phyloP scores from a whole-genome alignment of 176 grass and related monocot species.

The Juncus effusus region DNA sequence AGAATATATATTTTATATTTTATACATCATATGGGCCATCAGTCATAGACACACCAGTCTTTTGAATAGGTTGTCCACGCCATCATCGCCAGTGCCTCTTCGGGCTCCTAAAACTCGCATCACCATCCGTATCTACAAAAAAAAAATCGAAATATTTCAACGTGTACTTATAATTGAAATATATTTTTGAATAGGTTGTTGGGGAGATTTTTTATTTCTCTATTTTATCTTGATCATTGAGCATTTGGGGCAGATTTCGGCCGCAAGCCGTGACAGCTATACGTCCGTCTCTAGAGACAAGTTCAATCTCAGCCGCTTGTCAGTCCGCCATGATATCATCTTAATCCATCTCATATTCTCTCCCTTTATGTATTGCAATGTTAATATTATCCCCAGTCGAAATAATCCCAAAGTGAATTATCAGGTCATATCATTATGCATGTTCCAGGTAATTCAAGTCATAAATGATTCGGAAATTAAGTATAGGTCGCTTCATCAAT shows the following conservation, averaged over 20 bases:
- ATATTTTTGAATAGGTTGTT: background rate
- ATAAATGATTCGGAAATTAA: no score
- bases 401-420: no score
- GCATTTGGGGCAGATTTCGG: slow-evolving; percentile 88
- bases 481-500: no score
- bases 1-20: slow-evolving; percentile 7
- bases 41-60: no score
- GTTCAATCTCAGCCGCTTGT: slow-evolving; percentile 25
- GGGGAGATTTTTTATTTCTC: background rate
- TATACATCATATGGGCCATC: slow-evolving; percentile 67
- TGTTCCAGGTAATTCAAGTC: no score
- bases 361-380: no score
- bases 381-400: no score
- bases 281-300: slow-evolving; percentile 61
- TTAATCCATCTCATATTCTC: no score
- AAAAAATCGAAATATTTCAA: background rate
- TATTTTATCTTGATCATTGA: slow-evolving; percentile 74
- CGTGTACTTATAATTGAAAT: no score
- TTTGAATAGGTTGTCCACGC: slow-evolving; percentile 60
- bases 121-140: slow-evolving; percentile 62
- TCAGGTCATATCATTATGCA: no score
- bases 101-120: slow-evolving; percentile 72
- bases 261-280: slow-evolving; percentile 32
- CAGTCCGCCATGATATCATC: no score
- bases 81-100: slow-evolving; percentile 90